Percentiles rank a stretch among this genome's conserved stretches.
Evolutionary conservation across 495 filamentous ascomycete species (phyloP).

Genomic region (Chaetomium cochliodes): DNA sequence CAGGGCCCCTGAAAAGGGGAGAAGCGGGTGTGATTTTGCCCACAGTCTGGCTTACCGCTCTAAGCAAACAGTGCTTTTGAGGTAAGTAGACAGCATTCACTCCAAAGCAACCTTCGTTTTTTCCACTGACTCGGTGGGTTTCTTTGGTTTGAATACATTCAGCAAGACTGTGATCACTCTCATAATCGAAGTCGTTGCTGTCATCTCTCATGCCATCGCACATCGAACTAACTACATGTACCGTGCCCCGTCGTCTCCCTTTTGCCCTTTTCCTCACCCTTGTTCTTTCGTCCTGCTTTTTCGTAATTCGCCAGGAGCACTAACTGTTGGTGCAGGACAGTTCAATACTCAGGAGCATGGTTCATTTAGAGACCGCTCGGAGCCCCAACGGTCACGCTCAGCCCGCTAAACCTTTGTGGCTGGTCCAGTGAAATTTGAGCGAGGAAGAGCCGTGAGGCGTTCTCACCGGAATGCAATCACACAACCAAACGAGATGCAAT

Average conservation of each 20-base stretch:
- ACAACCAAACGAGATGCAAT: not conserved
- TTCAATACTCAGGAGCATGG: not conserved
- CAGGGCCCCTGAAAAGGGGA: constrained; percentile 26
- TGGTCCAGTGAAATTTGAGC: constrained; percentile 40
- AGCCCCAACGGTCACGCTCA: constrained; percentile 12
- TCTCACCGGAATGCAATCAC: constrained; percentile 18
- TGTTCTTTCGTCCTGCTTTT: too few relatives aligned
- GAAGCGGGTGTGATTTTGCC: not conserved
- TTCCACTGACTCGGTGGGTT: not conserved
- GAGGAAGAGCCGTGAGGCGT: constrained; percentile 42
- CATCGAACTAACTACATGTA: too few relatives aligned
- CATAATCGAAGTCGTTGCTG: too few relatives aligned
- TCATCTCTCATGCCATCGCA: too few relatives aligned
- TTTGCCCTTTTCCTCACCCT: too few relatives aligned
- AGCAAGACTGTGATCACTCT: too few relatives aligned
- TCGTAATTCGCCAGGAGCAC: too few relatives aligned
- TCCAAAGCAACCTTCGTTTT: not conserved
- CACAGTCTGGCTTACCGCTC: too few relatives aligned
- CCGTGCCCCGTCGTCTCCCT: too few relatives aligned
- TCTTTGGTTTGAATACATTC: not conserved
- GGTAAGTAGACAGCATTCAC: not conserved
- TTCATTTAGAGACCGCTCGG: not conserved
- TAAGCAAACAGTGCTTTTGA: not conserved
- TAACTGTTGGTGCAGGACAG: not conserved
- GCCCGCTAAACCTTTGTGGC: constrained; percentile 13